A percentile compares a stretch with the other conserved stretches of the same genome.
These are phyloP conservation scores for Gypsophila paniculata DNA, from an alignment of 179 eudicot genomes.

Conservation along the genomic window DNA sequence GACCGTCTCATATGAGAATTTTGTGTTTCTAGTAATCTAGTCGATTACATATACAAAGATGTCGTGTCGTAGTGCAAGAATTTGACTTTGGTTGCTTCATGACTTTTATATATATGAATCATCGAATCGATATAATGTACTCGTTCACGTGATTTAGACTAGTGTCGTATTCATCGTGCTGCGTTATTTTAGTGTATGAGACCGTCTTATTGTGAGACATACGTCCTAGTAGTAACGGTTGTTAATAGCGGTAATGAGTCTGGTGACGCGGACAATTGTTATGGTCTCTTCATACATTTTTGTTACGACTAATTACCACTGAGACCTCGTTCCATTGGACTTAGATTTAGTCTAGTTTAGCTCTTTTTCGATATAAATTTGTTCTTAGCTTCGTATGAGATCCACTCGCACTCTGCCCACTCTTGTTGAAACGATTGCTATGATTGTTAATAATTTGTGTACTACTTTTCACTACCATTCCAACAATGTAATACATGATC, in stretches of 20 bases:
- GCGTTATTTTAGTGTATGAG: neutral
- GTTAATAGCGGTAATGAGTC: no score
- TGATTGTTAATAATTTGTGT: neutral
- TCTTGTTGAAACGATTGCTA: neutral
- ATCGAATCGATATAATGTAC: neutral
- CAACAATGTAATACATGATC: neutral
- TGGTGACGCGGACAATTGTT: no score
- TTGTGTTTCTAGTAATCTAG: neutral
- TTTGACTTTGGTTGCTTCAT: constrained; percentile 3
- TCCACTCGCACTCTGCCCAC: neutral
- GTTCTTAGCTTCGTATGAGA: no score
- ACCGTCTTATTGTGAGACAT: no score
- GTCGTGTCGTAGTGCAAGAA: neutral
- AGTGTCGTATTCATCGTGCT: neutral
- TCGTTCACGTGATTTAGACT: neutral
- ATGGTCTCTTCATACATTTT: no score
- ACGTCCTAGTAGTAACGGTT: no score
- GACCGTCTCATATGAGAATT: no score
- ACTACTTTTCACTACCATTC: neutral
- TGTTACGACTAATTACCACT: no score
- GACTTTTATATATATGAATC: neutral
- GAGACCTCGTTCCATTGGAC: no score
- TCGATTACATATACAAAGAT: no score
- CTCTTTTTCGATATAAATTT: no score
- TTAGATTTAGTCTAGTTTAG: no score